phyloP scores from a whole-genome alignment of 768 basidiomycete genomes.

The Lactarius pseudohatsudake region DNA sequence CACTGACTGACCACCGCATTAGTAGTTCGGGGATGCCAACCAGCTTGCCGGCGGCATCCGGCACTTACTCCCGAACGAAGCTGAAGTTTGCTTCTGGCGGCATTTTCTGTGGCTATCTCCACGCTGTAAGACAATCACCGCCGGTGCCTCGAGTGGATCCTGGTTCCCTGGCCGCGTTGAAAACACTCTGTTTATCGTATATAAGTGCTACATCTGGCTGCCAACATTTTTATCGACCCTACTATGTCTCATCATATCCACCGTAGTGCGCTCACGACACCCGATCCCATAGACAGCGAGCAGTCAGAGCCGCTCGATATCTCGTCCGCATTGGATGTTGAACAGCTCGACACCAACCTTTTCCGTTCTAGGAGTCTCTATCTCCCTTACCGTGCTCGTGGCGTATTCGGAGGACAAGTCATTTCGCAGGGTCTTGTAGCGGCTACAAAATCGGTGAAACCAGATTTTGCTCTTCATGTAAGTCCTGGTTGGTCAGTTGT shows the following conservation, averaged over 20 bases:
- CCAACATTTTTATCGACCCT: too few species aligned
- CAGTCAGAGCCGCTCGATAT: conserved; percentile 43
- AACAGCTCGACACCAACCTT: conserved; percentile 70
- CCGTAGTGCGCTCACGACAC: conserved; percentile 8
- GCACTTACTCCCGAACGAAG: neutral
- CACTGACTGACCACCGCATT: too few species aligned
- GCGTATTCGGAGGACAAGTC: conserved; percentile 86
- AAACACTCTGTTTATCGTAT: neutral
- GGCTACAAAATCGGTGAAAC: conserved; percentile 73
- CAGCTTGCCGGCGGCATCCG: neutral
- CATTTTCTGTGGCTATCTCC: too few species aligned
- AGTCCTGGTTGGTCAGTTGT: conserved; percentile 34
- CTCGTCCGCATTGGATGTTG: conserved; percentile 73
- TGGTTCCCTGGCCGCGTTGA: neutral
- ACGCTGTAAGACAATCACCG: neutral
- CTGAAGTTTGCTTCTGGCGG: neutral
- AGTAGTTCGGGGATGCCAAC: neutral
- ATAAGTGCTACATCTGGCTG: neutral
- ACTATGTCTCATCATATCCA: conserved; percentile 2
- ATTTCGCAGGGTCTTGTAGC: conserved; percentile 83
- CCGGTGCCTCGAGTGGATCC: neutral
- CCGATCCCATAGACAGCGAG: conserved; percentile 10
- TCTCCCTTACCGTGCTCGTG: conserved; percentile 58
- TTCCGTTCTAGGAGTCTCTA: conserved; percentile 76
- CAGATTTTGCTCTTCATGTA: conserved; percentile 68